A percentile compares a stretch with the other conserved stretches of the same genome.
These are phyloP conservation scores for Iberis pinnata DNA, from an alignment of 345 rosid species.

Conservation along the genomic window DNA sequence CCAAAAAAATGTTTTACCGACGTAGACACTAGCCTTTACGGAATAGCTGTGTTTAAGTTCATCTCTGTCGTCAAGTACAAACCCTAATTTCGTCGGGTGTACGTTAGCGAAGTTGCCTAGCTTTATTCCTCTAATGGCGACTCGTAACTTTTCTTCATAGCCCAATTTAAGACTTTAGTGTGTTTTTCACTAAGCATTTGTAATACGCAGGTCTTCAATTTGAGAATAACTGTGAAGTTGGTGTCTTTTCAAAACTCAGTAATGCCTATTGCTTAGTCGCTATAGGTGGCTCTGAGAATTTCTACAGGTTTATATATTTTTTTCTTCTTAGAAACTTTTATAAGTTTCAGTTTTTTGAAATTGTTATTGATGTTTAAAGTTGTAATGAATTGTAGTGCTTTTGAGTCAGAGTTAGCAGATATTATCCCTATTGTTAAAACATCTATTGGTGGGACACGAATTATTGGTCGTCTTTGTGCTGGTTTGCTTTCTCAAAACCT, in stretches of 20 bases:
- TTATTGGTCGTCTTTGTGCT: slow-evolving; percentile 80
- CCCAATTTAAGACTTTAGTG: neutral
- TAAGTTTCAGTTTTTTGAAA: neutral
- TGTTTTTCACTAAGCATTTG: neutral
- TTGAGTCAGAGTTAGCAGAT: slow-evolving; percentile 81
- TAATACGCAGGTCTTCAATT: slow-evolving; percentile 59
- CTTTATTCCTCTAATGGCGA: slow-evolving; percentile 17
- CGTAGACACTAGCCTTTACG: no score
- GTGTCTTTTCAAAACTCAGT: slow-evolving; percentile 78
- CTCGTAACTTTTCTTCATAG: slow-evolving; percentile 21
- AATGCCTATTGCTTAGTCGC: slow-evolving; percentile 89
- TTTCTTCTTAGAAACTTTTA: no score
- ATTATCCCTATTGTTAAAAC: slow-evolving; percentile 88
- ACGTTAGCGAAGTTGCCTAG: neutral
- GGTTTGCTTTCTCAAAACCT: slow-evolving; percentile 35
- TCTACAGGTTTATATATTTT: slow-evolving; percentile 53
- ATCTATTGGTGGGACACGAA: slow-evolving; percentile 73
- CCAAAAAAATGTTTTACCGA: no score
- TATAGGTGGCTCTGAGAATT: slow-evolving; percentile 55
- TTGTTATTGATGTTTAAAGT: neutral
- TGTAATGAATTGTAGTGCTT: slow-evolving; percentile 40
- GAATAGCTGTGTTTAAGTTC: no score
- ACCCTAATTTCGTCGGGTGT: slow-evolving; percentile 15
- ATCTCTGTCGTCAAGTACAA: no score
- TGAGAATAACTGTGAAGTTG: slow-evolving; percentile 80